Percentiles rank a stretch among this genome's conserved stretches.
Conservation (phyloP, 768 basidiomycete species). For the Strobilomyces dryophilus region DNA sequence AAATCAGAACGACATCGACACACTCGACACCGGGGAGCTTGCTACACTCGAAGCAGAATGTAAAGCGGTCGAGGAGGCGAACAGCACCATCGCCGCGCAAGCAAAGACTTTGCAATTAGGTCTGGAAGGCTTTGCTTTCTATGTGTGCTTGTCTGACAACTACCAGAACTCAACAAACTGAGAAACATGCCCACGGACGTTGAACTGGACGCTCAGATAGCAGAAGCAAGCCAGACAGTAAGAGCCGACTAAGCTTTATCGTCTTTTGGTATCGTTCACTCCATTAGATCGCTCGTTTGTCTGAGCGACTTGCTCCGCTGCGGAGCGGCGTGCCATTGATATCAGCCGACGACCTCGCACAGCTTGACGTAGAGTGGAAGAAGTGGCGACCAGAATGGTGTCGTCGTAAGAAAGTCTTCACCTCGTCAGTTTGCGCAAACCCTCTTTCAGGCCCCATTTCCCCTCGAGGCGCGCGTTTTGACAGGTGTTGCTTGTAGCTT, state of each 20-base stretch:
- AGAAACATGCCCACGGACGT: constrained; percentile 65
- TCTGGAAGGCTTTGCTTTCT: background rate
- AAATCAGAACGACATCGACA: constrained; percentile 70
- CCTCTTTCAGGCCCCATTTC: background rate
- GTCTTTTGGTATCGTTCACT: constrained; percentile 1
- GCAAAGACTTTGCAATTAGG: constrained; percentile 42
- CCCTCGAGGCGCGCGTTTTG: background rate
- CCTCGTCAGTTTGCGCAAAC: constrained; percentile 22
- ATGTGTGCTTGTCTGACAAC: constrained; percentile 8
- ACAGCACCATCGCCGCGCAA: constrained; percentile 48
- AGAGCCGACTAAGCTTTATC: constrained; percentile 18
- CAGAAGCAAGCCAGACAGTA: constrained; percentile 51
- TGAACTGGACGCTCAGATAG: constrained; percentile 56
- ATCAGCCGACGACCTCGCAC: constrained; percentile 64
- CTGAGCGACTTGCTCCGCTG: constrained; percentile 55
- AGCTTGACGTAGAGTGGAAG: constrained; percentile 69
- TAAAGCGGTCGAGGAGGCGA: constrained; percentile 53
- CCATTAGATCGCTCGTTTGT: constrained; percentile 46
- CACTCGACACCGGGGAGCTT: constrained; percentile 59
- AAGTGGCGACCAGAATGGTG: constrained; percentile 84
- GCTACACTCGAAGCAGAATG: constrained; percentile 57
- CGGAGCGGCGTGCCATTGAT: constrained; percentile 60
- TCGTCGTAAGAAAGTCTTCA: constrained; percentile 68
- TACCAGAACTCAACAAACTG: constrained; percentile 59
- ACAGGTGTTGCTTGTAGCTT: constrained; percentile 45